These are phyloP conservation scores for Macrophomina pseudophaseolina DNA, from an alignment of 2,329 filamentous ascomycete genomes.

Conservation along the genomic window DNA sequence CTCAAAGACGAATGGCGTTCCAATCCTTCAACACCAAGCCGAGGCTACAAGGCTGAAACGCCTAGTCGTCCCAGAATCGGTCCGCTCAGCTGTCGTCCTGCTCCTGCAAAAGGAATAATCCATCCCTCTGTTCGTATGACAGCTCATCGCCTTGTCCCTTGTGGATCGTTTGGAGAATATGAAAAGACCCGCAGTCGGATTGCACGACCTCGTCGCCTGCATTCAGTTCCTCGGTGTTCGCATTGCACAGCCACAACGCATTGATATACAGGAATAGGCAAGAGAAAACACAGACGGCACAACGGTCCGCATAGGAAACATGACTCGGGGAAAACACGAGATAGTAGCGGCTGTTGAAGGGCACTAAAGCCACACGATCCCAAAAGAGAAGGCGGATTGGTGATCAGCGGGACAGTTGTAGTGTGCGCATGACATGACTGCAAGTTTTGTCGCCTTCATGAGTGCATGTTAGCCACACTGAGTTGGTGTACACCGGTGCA, in stretches of 20 bases:
- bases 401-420: background rate
- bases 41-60: slow-evolving; percentile 21
- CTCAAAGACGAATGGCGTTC: slow-evolving; percentile 4
- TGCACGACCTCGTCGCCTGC: background rate
- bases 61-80: slow-evolving; percentile 12
- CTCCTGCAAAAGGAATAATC: background rate
- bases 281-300: background rate
- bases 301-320: background rate
- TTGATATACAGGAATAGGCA: background rate
- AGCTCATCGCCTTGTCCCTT: background rate
- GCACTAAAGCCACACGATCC: slow-evolving; percentile 19
- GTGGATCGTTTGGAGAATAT: slow-evolving; percentile 2
- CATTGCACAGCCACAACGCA: background rate
- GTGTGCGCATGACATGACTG: background rate
- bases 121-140: background rate
- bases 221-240: slow-evolving; percentile 3
- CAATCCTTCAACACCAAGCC: slow-evolving; percentile 16
- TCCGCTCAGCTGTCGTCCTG: slow-evolving; percentile 4
- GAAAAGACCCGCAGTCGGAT: slow-evolving; percentile 8
- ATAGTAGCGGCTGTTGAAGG: background rate
- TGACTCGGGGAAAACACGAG: slow-evolving; percentile 5
- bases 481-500: slow-evolving; percentile 9
- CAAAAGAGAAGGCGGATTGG: background rate
- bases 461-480: background rate
- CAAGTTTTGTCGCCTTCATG: background rate